These are phyloP conservation scores for Paraphoma sp. DNA, from an alignment of 2,329 filamentous ascomycete genomes.

Conservation along the genomic window DNA sequence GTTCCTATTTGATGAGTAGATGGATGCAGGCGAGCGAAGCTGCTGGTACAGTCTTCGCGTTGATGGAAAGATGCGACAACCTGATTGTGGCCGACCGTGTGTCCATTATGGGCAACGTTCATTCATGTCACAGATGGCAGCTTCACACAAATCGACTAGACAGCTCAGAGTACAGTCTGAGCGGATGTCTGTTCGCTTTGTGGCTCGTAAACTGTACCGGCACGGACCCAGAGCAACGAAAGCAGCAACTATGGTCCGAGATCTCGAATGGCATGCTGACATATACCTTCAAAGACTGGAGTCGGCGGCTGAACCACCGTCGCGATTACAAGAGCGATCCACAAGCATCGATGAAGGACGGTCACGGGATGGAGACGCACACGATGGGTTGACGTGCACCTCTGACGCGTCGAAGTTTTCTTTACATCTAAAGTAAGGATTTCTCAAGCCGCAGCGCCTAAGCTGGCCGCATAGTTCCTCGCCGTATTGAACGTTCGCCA, in stretches of 20 bases:
- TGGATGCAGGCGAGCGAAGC: too few species aligned
- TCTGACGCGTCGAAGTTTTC: too few species aligned
- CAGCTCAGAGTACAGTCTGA: not conserved
- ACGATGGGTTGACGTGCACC: too few species aligned
- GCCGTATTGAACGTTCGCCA: conserved; percentile 45
- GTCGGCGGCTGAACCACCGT: too few species aligned
- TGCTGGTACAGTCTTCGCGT: not conserved
- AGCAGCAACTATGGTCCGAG: not conserved
- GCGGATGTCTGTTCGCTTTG: not conserved
- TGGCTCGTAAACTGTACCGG: not conserved
- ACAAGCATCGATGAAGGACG: too few species aligned
- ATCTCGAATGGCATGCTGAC: too few species aligned
- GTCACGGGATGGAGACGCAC: too few species aligned
- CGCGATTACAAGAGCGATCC: too few species aligned
- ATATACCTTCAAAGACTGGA: too few species aligned
- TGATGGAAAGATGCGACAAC: not conserved
- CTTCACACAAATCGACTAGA: not conserved
- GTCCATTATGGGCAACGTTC: not conserved
- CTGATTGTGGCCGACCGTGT: not conserved
- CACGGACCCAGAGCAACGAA: not conserved
- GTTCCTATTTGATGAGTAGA: not conserved
- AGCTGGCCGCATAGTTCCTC: conserved; percentile 25
- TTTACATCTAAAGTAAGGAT: too few species aligned
- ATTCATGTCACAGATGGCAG: not conserved
- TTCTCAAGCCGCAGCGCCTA: not conserved